phyloP scores from a whole-genome alignment of 2,329 filamentous ascomycete genomes.

The Paecilomyces sp. region DNA sequence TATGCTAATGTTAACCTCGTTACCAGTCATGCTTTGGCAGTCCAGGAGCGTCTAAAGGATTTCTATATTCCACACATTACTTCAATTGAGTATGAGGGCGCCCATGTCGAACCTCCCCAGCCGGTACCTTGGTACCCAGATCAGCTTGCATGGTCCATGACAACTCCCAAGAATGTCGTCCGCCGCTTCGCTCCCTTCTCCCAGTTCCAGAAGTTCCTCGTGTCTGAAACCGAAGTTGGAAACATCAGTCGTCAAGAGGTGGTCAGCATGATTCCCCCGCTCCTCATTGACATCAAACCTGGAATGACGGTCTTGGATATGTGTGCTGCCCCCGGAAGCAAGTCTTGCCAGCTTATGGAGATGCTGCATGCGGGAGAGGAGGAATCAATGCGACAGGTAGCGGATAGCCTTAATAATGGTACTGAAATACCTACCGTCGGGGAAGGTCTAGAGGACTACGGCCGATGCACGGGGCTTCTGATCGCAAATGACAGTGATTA shows the following conservation, averaged over 20 bases:
- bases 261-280: constrained; percentile 96
- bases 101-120: constrained; percentile 71
- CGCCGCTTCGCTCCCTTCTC: constrained; percentile 91
- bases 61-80: constrained; percentile 88
- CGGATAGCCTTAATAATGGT: constrained; percentile 56
- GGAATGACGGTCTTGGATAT: constrained; percentile 92
- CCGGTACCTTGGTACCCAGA: constrained; percentile 91
- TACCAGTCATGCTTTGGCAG: constrained; percentile 75
- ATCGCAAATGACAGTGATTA: constrained; percentile 97
- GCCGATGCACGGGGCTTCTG: constrained; percentile 81
- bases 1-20: not conserved
- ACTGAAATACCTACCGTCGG: constrained; percentile 45
- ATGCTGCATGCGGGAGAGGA: constrained; percentile 92
- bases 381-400: constrained; percentile 66
- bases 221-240: constrained; percentile 92
- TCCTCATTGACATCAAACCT: constrained; percentile 83
- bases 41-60: constrained; percentile 79
- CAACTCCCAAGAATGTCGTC: constrained; percentile 91
- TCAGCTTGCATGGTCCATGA: constrained; percentile 94
- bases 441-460: constrained; percentile 63
- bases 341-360: constrained; percentile 90
- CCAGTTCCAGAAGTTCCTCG: constrained; percentile 94
- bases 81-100: constrained; percentile 75
- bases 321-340: constrained; percentile 94
- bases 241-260: constrained; percentile 98